Base-by-base conservation (phyloP, 306 rosid genomes). In the Dalbergia oliveri region DNA sequence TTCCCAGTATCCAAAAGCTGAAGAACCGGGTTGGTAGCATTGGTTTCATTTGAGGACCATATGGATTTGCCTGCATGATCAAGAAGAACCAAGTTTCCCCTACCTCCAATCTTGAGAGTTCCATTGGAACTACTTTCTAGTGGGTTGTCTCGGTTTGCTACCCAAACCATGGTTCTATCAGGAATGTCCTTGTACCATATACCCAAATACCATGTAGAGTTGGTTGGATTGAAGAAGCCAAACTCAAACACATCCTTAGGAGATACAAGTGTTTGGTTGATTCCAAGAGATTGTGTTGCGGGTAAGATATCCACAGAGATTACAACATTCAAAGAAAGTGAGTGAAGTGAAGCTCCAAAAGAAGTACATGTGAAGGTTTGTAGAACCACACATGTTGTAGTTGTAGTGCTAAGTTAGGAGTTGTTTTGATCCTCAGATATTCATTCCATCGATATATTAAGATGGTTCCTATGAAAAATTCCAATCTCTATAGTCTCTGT, bases 101-200 rank as follows among this genome's bases (percentile, higher is more conserved):
- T 23, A 5, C 51, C 73, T 5, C 69, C 84, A 53, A 90, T 61
- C 59, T 43, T 69, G 82, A 88, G 81, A 73, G 66, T 75, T 21
- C 78, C 87, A 4, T 86, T 80, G 11, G 91, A 75, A 56, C 76
- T 84, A 56, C 76, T 84, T 35, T 79, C 33, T 66, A 88, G 83
- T 21, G 94, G 90, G 39, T 11, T 39, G 79, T 86, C 86, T 82
- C 89, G 83, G 82, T 90, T 90, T 15, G 92, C 92, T 1, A 86
- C 88, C 94, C 94, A 90, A 69, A 86, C 89, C 33, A 44, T 18
- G 11, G 83, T 85, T 59, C 4, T 57, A 0, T 19, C 43, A 3
- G 77, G 68, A 9, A 87, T 66, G 9, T 71, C 75, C 76, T 80
- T 85, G 87, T 90, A 90, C 89, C 94, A 83, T 37, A 87, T 79